Evolutionary conservation across 106 monocot species (phyloP).

Genomic region (Platanthera guangdongensis): DNA sequence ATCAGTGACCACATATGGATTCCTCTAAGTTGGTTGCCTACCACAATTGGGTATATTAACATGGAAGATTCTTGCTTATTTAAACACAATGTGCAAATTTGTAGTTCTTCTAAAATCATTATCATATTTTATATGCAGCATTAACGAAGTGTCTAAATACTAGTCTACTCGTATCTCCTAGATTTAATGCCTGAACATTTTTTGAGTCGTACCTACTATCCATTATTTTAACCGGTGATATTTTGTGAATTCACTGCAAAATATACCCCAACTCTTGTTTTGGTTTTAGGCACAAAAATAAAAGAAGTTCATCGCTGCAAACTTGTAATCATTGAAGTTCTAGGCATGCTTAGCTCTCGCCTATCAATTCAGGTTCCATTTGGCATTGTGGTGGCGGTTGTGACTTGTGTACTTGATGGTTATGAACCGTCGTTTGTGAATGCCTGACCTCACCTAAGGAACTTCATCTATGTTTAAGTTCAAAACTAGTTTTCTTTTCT

Average conservation of each 20-base stretch:
- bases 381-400: no score
- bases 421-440: no score
- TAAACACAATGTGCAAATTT: no score
- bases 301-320: not conserved
- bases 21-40: not conserved
- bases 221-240: not conserved
- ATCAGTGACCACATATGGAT: not conserved
- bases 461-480: no score
- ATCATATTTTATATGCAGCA: no score
- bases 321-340: not conserved
- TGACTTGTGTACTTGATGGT: no score
- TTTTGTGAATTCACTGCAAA: not conserved
- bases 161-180: not conserved
- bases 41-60: not conserved
- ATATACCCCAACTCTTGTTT: not conserved
- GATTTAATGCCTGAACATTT: not conserved
- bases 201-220: not conserved
- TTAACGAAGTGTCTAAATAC: not conserved
- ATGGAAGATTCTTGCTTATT: not conserved
- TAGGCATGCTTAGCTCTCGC: not conserved
- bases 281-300: not conserved
- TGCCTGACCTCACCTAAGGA: no score
- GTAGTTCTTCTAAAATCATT: no score
- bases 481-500: no score
- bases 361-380: not conserved